A percentile compares a stretch with the other conserved stretches of the same genome.
phyloP scores from a whole-genome alignment of 495 filamentous ascomycete species.

The Annulohypoxylon stygium region DNA sequence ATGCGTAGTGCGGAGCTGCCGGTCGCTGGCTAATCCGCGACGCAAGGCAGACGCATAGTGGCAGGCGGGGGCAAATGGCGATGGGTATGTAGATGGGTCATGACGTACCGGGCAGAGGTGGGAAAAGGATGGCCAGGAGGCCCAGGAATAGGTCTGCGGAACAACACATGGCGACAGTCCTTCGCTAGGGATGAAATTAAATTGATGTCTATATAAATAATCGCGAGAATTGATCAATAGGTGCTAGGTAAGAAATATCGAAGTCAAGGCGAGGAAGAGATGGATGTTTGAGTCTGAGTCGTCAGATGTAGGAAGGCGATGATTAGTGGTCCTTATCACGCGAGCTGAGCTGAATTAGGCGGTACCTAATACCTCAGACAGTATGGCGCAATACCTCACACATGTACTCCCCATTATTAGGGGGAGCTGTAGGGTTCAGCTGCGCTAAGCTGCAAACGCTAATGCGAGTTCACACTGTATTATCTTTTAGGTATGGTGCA shows the following conservation, averaged over 20 bases:
- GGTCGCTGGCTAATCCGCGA: slow-evolving; percentile 28
- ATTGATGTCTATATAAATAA: slow-evolving; percentile 4
- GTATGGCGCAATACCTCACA: slow-evolving; percentile 19
- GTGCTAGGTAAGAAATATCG: neutral
- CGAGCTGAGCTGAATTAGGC: slow-evolving; percentile 20
- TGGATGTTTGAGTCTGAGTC: slow-evolving; percentile 1
- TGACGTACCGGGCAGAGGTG: slow-evolving; percentile 85
- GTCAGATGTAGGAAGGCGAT: slow-evolving; percentile 23
- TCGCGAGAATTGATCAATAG: neutral
- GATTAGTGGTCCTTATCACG: slow-evolving; percentile 17
- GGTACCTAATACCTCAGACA: slow-evolving; percentile 22
- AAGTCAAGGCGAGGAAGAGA: slow-evolving; percentile 5
- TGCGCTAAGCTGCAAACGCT: slow-evolving; percentile 18
- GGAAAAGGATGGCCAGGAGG: slow-evolving; percentile 91
- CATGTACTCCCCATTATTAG: slow-evolving; percentile 18
- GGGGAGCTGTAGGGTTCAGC: slow-evolving; percentile 11
- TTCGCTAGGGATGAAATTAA: neutral
- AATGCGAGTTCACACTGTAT: slow-evolving; percentile 16
- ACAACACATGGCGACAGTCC: slow-evolving; percentile 43
- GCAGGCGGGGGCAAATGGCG: slow-evolving; percentile 24
- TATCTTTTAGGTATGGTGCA: too few relatives aligned
- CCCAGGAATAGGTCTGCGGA: slow-evolving; percentile 91
- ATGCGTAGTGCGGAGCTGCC: slow-evolving; percentile 13
- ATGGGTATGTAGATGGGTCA: slow-evolving; percentile 25
- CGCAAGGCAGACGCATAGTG: slow-evolving; percentile 36